Evolutionary conservation across 1,139 yeast genomes (phyloP), one percentile per base, ranked within the genome.

Genomic region (Lodderomyces oxycetoniae): DNA sequence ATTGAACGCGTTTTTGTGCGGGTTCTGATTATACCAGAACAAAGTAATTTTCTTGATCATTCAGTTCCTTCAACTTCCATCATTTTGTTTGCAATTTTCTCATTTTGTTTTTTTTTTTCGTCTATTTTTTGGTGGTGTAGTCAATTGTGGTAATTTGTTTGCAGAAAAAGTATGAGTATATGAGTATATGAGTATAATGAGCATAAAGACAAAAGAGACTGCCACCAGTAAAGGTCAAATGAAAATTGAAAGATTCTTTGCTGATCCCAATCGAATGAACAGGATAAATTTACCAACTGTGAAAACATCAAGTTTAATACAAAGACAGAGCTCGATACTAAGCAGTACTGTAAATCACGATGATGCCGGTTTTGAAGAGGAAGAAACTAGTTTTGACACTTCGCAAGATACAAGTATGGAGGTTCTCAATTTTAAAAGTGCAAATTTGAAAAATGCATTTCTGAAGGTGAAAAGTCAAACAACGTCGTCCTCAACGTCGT

Each of bases 401-500:
- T 59, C 65, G 2, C 47, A 57, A 35, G 62, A 44, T 7, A 56
- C 62, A 1, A 61, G 63, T 4, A 29, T 34, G 12, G 65, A 59
- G 30, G 36, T 57, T 6, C 48, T 46, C 27, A 59, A 59, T 38
- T 59, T 59, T 40, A 42, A 47, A 26, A 53, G 50, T 33, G 57
- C 60, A 2, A 30, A 42, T 10, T 37, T 57, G 23, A 17, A 22
- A 14, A 30, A 11, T 10, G 26, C 14, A 25, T 11, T 25, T 9
- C 14, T 12, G 14, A 6, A 5, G 4, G 10, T 19, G 10, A 7
- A 15, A 12, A 2, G 6, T 2, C 6, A 7, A 16, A 30, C 7
- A 20, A 12, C 14, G 7, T 7, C 9, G 7, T 10, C 6, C 14
- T 7, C 6, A 6, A 24, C 9, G 8, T 7, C 9, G 14, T 7